These are phyloP conservation scores for Fusarium anguioides DNA, from an alignment of 2,329 filamentous ascomycete species.

Conservation along the genomic window DNA sequence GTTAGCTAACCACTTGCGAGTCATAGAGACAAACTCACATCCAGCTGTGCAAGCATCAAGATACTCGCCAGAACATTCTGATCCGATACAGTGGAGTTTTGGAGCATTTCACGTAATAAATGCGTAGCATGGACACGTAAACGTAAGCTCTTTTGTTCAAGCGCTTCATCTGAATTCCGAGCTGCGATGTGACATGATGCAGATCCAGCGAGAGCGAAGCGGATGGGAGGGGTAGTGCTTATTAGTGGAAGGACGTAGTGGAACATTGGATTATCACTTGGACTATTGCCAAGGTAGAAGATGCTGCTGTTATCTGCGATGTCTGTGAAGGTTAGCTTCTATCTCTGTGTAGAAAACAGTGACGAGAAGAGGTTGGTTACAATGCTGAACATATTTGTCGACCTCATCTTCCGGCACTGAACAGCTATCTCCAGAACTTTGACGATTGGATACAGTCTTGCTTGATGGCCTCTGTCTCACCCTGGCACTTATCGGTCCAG, in stretches of 20 bases:
- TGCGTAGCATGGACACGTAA: conserved; percentile 7
- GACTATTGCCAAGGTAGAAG: conserved; percentile 15
- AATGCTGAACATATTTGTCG: conserved; percentile 5
- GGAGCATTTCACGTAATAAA: neutral
- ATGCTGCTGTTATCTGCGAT: conserved; percentile 14
- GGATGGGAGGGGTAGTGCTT: conserved; percentile 3
- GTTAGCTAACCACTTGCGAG: neutral
- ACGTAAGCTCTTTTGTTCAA: conserved; percentile 10
- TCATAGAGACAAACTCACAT: neutral
- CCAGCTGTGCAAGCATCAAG: conserved; percentile 19
- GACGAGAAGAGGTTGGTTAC: neutral
- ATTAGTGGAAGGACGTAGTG: conserved; percentile 19
- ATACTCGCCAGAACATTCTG: conserved; percentile 10
- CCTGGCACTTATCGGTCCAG: neutral
- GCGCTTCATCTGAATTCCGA: neutral
- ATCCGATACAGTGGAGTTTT: neutral
- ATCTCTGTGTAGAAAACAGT: too few relatives aligned
- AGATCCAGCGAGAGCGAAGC: conserved; percentile 12
- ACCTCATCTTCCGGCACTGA: neutral
- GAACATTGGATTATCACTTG: conserved; percentile 20
- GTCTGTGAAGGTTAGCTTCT: neutral
- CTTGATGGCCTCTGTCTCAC: neutral
- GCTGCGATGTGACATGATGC: conserved; percentile 23
- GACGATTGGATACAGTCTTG: neutral
- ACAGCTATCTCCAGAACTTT: neutral